Conservation (phyloP, 2,329 filamentous ascomycete genomes). For the Zarea fungicola region DNA sequence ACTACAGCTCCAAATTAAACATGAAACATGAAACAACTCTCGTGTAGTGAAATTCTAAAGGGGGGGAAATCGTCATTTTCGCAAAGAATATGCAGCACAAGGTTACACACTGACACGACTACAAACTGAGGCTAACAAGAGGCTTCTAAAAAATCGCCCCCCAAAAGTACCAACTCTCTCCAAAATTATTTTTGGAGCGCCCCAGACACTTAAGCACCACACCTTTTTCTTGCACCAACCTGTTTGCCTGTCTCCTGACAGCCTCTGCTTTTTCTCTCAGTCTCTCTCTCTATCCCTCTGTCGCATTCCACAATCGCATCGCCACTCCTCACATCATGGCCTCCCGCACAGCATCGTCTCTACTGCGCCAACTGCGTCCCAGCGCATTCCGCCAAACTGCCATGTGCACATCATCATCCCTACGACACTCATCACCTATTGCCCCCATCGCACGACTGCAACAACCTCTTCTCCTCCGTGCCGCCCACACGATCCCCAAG, state of each 20-base stretch:
- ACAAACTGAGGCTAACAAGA: too few relatives aligned
- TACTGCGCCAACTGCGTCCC: slow-evolving; percentile 15
- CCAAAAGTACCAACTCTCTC: slow-evolving; percentile 1
- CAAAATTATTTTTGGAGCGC: slow-evolving; percentile 9
- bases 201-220: background rate
- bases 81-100: too few relatives aligned
- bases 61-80: too few relatives aligned
- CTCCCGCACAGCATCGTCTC: slow-evolving; percentile 20
- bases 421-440: slow-evolving; percentile 11
- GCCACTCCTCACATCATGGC: slow-evolving; percentile 23
- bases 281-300: background rate
- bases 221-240: background rate
- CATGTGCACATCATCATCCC: slow-evolving; percentile 8
- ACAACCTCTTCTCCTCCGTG: slow-evolving; percentile 20
- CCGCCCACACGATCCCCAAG: slow-evolving; percentile 32
- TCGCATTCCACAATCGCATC: slow-evolving; percentile 5
- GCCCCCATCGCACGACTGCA: slow-evolving; percentile 14
- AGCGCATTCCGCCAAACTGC: slow-evolving; percentile 15
- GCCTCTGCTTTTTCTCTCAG: too few relatives aligned
- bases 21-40: too few relatives aligned
- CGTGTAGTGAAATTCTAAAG: too few relatives aligned
- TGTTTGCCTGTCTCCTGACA: too few relatives aligned
- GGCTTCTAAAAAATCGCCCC: background rate
- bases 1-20: too few relatives aligned
- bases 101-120: too few relatives aligned